Evolutionary conservation across 345 rosid species (phyloP).

Genomic region (Eucalyptus pauciflora): DNA sequence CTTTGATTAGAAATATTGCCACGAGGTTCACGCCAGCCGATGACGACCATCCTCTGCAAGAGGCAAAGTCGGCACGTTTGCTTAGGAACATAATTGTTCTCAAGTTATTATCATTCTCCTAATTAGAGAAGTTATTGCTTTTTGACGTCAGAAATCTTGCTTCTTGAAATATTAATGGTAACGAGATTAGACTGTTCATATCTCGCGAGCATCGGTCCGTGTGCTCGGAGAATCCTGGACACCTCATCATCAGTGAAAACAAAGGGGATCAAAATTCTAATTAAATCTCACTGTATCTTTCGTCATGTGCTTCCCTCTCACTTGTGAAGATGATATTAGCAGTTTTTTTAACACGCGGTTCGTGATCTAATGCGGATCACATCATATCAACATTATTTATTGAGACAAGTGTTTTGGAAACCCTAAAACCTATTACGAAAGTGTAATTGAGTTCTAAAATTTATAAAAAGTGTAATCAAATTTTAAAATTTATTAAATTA

Average conservation of each 20-base stretch:
- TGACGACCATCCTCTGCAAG: not conserved
- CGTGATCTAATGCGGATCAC: not conserved
- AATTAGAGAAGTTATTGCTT: not conserved
- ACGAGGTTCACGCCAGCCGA: not conserved
- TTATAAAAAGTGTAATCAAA: rapidly evolving
- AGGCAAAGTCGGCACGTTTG: not conserved
- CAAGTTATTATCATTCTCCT: not conserved
- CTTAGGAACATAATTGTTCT: not conserved
- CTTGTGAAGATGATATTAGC: not conserved
- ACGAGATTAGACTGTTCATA: too few species aligned
- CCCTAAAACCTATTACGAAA: not conserved
- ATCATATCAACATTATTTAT: not conserved
- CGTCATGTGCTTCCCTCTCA: not conserved
- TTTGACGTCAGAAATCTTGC: too few species aligned
- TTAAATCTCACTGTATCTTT: not conserved
- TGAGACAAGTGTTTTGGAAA: not conserved
- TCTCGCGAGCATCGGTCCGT: not conserved
- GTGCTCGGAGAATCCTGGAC: not conserved
- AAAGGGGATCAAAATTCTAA: not conserved
- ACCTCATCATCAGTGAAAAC: not conserved
- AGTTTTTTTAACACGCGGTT: not conserved
- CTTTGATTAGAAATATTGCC: not conserved
- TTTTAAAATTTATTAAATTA: too few species aligned
- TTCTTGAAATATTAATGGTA: too few species aligned
- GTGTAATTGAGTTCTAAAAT: rapidly evolving